Conservation (phyloP, 176 grass and related monocot species). For the Tillandsia leiboldiana region DNA sequence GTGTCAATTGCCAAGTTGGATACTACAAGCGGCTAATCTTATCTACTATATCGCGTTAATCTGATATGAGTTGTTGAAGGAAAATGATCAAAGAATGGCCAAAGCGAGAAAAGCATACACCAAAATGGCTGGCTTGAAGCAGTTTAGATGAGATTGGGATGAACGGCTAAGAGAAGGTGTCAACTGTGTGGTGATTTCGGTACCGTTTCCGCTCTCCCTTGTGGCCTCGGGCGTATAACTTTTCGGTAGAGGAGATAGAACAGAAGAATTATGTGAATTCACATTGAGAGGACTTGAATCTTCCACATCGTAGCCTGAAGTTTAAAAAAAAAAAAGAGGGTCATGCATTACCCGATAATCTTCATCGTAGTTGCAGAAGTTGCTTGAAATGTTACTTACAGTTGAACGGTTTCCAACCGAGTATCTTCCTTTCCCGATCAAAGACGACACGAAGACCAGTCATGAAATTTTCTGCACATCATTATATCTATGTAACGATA, state of each 20-base stretch:
- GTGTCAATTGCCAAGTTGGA: background rate
- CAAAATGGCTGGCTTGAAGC: background rate
- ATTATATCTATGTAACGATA: background rate
- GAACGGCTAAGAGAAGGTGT: slow-evolving; percentile 33
- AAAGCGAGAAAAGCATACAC: slow-evolving; percentile 25
- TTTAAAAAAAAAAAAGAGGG: background rate
- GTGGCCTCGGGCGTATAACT: slow-evolving; percentile 49
- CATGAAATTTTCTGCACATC: slow-evolving; percentile 77
- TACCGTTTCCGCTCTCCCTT: slow-evolving; percentile 29
- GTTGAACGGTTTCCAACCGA: slow-evolving; percentile 79
- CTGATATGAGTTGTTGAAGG: slow-evolving; percentile 11
- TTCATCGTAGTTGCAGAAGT: background rate
- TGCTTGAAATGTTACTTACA: slow-evolving; percentile 30
- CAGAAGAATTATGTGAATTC: slow-evolving; percentile 38
- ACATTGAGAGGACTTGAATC: slow-evolving; percentile 44
- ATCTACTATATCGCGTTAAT: background rate
- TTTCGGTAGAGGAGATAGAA: slow-evolving; percentile 24
- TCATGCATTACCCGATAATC: background rate
- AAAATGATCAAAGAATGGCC: slow-evolving; percentile 22
- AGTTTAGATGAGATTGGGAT: background rate
- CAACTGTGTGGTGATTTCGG: slow-evolving; percentile 26
- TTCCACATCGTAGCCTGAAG: slow-evolving; percentile 51
- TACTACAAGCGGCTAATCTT: background rate
- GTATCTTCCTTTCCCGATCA: slow-evolving; percentile 56
- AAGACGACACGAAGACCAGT: slow-evolving; percentile 63